Conservation (phyloP, 345 rosid genomes). For the Syzygium oleosum region DNA sequence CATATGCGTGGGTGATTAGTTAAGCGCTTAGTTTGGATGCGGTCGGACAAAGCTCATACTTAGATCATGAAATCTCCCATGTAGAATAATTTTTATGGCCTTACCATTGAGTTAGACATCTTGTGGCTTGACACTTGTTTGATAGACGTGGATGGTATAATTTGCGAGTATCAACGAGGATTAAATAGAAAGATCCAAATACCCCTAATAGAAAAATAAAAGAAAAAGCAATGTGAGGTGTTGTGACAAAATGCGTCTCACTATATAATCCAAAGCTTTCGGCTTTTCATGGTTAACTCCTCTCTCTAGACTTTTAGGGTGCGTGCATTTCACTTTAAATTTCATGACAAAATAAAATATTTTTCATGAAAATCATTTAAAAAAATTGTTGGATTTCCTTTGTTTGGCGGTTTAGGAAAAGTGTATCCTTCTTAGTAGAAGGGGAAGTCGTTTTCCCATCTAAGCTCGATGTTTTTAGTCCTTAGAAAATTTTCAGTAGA, state of each 20-base stretch:
- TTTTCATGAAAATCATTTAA: no score
- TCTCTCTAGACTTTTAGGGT: background rate
- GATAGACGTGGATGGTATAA: background rate
- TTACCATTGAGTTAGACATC: background rate
- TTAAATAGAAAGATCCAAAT: background rate
- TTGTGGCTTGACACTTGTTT: rapidly evolving
- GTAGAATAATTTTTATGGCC: background rate
- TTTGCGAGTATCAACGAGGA: background rate
- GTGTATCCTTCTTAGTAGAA: no score
- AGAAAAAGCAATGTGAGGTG: background rate
- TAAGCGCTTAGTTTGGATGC: background rate
- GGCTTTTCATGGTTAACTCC: background rate
- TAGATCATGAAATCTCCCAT: background rate
- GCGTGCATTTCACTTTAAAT: no score
- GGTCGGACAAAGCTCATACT: background rate
- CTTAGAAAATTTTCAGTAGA: no score
- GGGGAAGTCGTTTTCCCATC: no score
- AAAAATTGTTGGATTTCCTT: no score
- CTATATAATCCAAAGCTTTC: background rate
- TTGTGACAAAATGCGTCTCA: background rate
- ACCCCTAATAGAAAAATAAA: background rate
- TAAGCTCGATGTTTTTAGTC: no score
- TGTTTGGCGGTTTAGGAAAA: no score
- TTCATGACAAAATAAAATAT: no score
- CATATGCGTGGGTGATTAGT: background rate